These are phyloP conservation scores for Cystofilobasidium capitatum DNA, from an alignment of 768 basidiomycete genomes.

Conservation along the genomic window DNA sequence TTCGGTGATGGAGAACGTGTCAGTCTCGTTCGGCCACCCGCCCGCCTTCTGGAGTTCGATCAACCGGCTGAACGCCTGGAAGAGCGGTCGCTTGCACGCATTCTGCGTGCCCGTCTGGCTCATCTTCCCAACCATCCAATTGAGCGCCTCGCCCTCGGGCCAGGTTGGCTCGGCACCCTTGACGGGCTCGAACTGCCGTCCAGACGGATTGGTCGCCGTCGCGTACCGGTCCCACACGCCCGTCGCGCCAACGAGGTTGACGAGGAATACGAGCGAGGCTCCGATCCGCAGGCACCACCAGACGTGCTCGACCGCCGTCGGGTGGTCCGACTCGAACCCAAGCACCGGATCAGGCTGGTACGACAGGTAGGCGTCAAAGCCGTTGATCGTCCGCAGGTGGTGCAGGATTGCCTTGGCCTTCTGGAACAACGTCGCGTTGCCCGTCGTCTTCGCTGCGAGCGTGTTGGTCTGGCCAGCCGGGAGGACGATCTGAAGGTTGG, in stretches of 20 bases:
- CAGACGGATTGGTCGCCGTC: too few relatives aligned
- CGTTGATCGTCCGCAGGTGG: constrained; percentile 66
- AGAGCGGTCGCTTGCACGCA: constrained; percentile 75
- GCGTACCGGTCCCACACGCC: constrained; percentile 30
- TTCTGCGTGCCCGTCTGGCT: constrained; percentile 39
- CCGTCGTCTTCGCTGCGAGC: constrained; percentile 24
- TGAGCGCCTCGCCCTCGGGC: constrained; percentile 25
- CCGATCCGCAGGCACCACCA: constrained; percentile 92
- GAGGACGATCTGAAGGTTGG: constrained; percentile 19
- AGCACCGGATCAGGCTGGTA: constrained; percentile 30
- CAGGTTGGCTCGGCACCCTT: background rate
- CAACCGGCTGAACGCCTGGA: constrained; percentile 58
- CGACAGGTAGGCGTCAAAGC: constrained; percentile 47
- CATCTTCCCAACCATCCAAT: constrained; percentile 27
- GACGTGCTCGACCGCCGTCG: constrained; percentile 83
- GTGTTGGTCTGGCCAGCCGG: constrained; percentile 21
- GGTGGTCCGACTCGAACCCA: constrained; percentile 32
- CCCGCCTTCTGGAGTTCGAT: constrained; percentile 61
- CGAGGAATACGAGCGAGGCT: constrained; percentile 87
- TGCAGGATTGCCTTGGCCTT: constrained; percentile 71
- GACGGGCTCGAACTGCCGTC: constrained; percentile 24
- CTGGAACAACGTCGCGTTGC: constrained; percentile 69
- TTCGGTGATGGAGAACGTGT: constrained; percentile 77
- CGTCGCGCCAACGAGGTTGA: constrained; percentile 52
- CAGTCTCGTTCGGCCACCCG: constrained; percentile 57